Conservation (phyloP, 164 flowering plant species). For the Buxus sempervirens region DNA sequence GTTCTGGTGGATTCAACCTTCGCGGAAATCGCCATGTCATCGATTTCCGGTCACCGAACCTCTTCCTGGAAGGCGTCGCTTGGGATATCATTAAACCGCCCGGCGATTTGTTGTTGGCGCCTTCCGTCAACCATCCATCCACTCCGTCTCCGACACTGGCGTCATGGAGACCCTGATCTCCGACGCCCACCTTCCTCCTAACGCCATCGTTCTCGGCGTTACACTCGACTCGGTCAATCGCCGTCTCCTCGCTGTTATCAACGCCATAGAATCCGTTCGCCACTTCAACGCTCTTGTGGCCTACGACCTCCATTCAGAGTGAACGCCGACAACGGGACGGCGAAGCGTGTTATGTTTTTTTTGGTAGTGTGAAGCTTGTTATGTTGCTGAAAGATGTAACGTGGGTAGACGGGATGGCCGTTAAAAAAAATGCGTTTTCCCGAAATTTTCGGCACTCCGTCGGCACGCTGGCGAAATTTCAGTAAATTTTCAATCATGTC, state of each 20-base stretch:
- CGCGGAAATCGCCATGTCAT: conserved; percentile 39
- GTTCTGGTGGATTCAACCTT: neutral
- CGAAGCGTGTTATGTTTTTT: too few relatives aligned
- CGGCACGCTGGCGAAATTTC: too few relatives aligned
- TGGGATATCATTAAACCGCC: conserved; percentile 49
- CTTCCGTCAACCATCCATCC: conserved; percentile 35
- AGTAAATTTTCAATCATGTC: too few relatives aligned
- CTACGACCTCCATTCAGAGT: conserved; percentile 66
- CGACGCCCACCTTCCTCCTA: conserved; percentile 42
- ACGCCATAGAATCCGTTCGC: conserved; percentile 32
- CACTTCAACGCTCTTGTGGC: conserved; percentile 54
- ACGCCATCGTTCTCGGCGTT: conserved; percentile 47
- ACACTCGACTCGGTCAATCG: conserved; percentile 35
- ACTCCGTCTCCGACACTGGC: conserved; percentile 59
- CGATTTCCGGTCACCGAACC: conserved; percentile 46
- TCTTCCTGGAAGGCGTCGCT: conserved; percentile 55
- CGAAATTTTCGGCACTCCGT: too few relatives aligned
- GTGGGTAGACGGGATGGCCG: conserved; percentile 57
- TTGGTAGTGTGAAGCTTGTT: too few relatives aligned
- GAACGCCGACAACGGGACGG: conserved; percentile 53
- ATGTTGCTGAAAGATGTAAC: conserved; percentile 36
- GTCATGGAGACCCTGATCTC: conserved; percentile 40
- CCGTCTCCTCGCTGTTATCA: conserved; percentile 56
- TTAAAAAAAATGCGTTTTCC: too few relatives aligned
- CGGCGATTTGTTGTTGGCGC: conserved; percentile 61